Conservation (phyloP, 768 basidiomycete genomes). For the Pluteus cervinus region DNA sequence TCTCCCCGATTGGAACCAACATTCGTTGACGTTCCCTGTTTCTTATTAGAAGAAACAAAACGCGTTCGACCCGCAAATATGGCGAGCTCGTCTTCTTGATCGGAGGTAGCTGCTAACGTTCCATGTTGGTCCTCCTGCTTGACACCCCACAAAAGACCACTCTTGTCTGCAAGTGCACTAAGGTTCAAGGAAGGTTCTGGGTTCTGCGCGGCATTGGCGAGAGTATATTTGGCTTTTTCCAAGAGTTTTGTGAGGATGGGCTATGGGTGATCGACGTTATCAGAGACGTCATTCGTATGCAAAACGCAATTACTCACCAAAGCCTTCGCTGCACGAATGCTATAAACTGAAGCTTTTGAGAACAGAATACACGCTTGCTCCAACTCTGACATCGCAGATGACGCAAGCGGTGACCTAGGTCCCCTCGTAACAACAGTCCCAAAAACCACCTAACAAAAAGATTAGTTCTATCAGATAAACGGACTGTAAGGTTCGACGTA, state of each 20-base stretch:
- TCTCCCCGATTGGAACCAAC: too few relatives aligned
- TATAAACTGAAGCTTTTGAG: slow-evolving; percentile 49
- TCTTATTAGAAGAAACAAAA: slow-evolving; percentile 45
- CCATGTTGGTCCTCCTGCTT: too few relatives aligned
- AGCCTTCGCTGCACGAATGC: slow-evolving; percentile 59
- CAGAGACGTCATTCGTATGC: too few relatives aligned
- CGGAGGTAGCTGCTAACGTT: too few relatives aligned
- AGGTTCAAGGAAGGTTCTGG: too few relatives aligned
- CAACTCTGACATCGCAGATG: slow-evolving; percentile 62
- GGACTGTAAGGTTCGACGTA: slow-evolving; percentile 19
- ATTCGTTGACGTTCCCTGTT: too few relatives aligned
- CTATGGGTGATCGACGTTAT: slow-evolving; percentile 33
- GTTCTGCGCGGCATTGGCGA: slow-evolving; percentile 38
- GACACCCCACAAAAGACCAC: too few relatives aligned
- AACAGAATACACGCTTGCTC: slow-evolving; percentile 66
- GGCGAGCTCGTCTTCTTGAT: slow-evolving; percentile 65
- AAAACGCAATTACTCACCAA: too few relatives aligned
- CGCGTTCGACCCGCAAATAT: slow-evolving; percentile 66
- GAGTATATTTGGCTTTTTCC: slow-evolving; percentile 60
- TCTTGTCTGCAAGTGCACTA: too few relatives aligned
- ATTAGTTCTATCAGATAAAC: not conserved
- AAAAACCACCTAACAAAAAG: slow-evolving; percentile 53
- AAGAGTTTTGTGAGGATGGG: slow-evolving; percentile 53
- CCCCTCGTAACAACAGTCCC: slow-evolving; percentile 75
- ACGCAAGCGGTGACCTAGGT: slow-evolving; percentile 62